A percentile compares a stretch with the other conserved stretches of the same genome.
phyloP scores from a whole-genome alignment of 441 rosid genomes.

The Populus trichocarpa region DNA sequence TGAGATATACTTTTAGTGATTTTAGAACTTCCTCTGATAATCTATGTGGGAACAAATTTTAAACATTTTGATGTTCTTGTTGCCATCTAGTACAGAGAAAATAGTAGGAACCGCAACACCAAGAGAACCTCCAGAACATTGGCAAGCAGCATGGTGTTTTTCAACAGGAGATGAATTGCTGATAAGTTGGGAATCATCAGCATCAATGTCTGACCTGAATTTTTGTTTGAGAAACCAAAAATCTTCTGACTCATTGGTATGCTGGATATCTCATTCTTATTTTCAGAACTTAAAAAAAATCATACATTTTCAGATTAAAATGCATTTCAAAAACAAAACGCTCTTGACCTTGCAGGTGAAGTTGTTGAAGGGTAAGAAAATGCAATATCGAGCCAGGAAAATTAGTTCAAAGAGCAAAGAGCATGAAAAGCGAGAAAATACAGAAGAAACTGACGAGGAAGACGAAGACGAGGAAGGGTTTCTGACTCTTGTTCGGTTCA shows the following conservation, averaged over 20 bases:
- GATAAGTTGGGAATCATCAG: constrained; percentile 42
- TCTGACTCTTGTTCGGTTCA: constrained; percentile 53
- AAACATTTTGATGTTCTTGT: constrained; percentile 27
- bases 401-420: constrained; percentile 1
- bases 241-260: constrained; percentile 44
- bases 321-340: neutral
- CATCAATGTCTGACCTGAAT: constrained; percentile 33
- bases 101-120: constrained; percentile 79
- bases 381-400: constrained; percentile 46
- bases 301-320: too few relatives aligned
- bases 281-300: neutral
- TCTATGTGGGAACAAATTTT: neutral
- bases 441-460: constrained; percentile 17
- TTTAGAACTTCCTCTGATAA: neutral
- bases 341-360: constrained; percentile 31
- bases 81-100: constrained; percentile 79
- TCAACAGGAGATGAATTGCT: constrained; percentile 72
- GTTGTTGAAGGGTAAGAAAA: constrained; percentile 59
- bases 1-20: neutral
- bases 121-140: constrained; percentile 48
- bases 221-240: constrained; percentile 40
- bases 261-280: neutral
- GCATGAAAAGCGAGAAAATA: constrained; percentile 10
- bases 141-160: constrained; percentile 66
- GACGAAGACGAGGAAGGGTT: constrained; percentile 42